phyloP scores from a whole-genome alignment of 2,329 filamentous ascomycete species.

The Botryotinia narcissicola region DNA sequence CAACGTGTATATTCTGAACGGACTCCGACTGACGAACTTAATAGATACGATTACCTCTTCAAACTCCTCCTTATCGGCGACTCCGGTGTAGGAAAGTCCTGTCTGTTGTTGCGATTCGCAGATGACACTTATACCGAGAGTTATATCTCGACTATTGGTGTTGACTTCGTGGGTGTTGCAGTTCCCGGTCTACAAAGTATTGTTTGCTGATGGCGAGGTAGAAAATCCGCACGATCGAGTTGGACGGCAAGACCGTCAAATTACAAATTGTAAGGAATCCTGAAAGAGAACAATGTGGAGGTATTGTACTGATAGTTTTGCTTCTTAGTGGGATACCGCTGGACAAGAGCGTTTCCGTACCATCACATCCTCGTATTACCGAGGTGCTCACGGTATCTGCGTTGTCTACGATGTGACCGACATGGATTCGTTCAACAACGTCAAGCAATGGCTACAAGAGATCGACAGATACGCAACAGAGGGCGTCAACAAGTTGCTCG shows the following conservation, averaged over 20 bases:
- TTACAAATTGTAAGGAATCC: slow-evolving; percentile 82
- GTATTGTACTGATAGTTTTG: slow-evolving; percentile 36
- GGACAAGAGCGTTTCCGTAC: slow-evolving; percentile 99
- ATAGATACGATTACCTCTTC: slow-evolving; percentile 99
- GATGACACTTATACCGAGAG: slow-evolving; percentile 99
- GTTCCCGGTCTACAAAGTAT: slow-evolving; percentile 5
- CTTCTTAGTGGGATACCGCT: slow-evolving; percentile 89
- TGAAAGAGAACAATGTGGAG: not conserved
- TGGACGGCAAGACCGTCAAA: slow-evolving; percentile 99
- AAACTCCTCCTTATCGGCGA: slow-evolving; percentile 99
- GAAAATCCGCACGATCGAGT: slow-evolving; percentile 99
- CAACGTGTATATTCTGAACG: slow-evolving; percentile 21
- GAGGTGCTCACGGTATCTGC: slow-evolving; percentile 97
- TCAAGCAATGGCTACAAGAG: slow-evolving; percentile 99
- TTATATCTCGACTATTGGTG: slow-evolving; percentile 99
- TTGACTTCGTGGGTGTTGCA: slow-evolving; percentile 80
- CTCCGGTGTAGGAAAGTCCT: slow-evolving; percentile 99
- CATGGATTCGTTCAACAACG: slow-evolving; percentile 99
- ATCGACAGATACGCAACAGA: slow-evolving; percentile 99
- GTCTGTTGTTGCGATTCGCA: slow-evolving; percentile 93
- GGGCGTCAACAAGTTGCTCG: slow-evolving; percentile 98
- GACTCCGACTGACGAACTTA: slow-evolving; percentile 25
- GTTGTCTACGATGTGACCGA: slow-evolving; percentile 99
- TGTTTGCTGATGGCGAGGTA: slow-evolving; percentile 45
- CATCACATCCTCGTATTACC: slow-evolving; percentile 99